A percentile compares a stretch with the other conserved stretches of the same genome.
These are phyloP conservation scores for Penicillium verhagenii DNA, from an alignment of 495 filamentous ascomycete genomes.

Conservation along the genomic window DNA sequence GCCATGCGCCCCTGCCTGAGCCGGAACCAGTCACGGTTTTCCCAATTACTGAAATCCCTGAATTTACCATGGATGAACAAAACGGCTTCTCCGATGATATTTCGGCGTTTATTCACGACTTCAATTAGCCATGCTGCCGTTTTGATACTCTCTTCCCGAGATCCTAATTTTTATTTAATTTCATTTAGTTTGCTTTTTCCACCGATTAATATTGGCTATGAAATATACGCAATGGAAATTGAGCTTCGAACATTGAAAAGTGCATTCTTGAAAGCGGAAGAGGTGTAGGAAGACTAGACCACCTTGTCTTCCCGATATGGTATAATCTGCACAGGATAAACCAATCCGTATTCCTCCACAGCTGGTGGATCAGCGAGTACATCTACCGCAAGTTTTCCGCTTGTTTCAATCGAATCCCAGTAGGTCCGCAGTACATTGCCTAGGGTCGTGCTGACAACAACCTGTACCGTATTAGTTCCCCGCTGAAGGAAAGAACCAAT, in stretches of 20 bases:
- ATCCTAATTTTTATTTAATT: neutral
- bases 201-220: too few relatives aligned
- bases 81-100: neutral
- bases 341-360: neutral
- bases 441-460: conserved; percentile 23
- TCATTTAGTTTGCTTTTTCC: neutral
- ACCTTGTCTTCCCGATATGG: neutral
- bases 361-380: neutral
- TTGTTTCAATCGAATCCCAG: conserved; percentile 4
- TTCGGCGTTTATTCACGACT: neutral
- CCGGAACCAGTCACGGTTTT: neutral
- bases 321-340: neutral
- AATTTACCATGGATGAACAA: neutral
- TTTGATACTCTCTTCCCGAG: neutral
- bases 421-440: conserved; percentile 18
- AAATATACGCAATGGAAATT: too few relatives aligned
- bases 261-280: too few relatives aligned
- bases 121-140: neutral
- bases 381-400: neutral
- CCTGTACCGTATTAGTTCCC: conserved; percentile 13
- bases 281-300: neutral
- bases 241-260: too few relatives aligned
- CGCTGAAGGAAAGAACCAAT: conserved; percentile 13
- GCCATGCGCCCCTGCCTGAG: neutral
- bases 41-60: neutral